phyloP scores from a whole-genome alignment of 345 rosid species.

The Rhodamnia rubescens region DNA sequence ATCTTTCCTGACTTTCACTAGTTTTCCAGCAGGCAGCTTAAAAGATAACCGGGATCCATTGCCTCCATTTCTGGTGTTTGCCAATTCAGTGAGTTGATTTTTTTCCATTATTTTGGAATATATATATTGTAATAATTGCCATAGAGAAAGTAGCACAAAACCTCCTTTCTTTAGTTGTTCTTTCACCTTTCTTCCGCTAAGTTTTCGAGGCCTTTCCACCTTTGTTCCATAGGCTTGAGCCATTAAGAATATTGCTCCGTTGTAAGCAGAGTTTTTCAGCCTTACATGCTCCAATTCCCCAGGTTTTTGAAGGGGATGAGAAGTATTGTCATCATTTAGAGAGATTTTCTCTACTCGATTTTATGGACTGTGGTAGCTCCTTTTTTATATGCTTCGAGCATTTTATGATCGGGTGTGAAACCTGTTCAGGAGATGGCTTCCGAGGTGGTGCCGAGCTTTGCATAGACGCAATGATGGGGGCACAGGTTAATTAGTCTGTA shows the following conservation, averaged over 20 bases:
- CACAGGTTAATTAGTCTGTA: neutral
- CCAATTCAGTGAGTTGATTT: neutral
- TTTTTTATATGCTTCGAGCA: neutral
- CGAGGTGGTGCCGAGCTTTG: neutral
- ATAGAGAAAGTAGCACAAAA: neutral
- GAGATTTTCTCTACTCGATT: neutral
- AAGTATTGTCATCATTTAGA: neutral
- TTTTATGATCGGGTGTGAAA: neutral
- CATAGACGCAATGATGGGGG: neutral
- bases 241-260: neutral
- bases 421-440: neutral
- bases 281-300: neutral
- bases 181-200: neutral
- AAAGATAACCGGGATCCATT: neutral
- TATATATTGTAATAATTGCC: neutral
- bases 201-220: neutral
- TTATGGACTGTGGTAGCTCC: neutral
- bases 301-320: neutral
- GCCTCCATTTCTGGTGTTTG: neutral
- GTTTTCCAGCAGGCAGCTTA: neutral
- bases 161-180: neutral
- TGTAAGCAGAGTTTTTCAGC: neutral
- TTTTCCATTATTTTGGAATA: neutral
- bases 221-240: neutral
- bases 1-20: neutral